phyloP scores from a whole-genome alignment of 108 stramenopile species.

The Nitzschia sp. region DNA sequence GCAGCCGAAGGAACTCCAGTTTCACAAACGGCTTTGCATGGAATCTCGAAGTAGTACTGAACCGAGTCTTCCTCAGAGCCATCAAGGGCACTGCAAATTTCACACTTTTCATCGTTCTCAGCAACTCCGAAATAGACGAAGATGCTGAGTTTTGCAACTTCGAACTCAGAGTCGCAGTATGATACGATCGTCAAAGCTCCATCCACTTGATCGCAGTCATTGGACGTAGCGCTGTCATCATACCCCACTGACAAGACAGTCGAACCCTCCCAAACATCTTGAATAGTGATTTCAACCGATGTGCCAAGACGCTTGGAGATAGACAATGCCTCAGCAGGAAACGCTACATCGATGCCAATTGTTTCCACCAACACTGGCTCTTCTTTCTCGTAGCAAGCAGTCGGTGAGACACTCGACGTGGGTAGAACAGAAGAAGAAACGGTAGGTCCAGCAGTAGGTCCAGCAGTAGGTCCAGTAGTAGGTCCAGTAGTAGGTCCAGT shows the following conservation, averaged over 20 bases:
- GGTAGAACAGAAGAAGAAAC: neutral
- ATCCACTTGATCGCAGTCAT: neutral
- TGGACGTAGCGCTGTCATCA: neutral
- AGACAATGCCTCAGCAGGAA: neutral
- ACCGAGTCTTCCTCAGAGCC: no score
- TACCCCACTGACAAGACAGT: neutral
- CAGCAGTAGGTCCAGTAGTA: conserved; percentile 5
- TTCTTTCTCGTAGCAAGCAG: neutral
- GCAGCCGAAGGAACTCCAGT: no score
- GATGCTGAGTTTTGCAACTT: neutral
- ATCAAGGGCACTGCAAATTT: no score
- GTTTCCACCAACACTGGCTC: neutral
- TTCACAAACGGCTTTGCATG: no score
- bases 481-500: conserved; percentile 15
- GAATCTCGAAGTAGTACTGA: no score
- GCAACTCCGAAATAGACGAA: neutral
- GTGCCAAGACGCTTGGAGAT: neutral
- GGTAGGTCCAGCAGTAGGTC: conserved; percentile 16
- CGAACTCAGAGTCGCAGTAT: neutral
- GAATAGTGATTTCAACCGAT: neutral
- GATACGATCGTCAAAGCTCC: neutral
- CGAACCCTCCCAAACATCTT: neutral
- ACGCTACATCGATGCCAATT: neutral
- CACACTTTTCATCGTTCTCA: neutral
- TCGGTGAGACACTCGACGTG: neutral